Base-by-base conservation (phyloP, 2,329 filamentous ascomycete species). In the Lachnellula hyalina region DNA sequence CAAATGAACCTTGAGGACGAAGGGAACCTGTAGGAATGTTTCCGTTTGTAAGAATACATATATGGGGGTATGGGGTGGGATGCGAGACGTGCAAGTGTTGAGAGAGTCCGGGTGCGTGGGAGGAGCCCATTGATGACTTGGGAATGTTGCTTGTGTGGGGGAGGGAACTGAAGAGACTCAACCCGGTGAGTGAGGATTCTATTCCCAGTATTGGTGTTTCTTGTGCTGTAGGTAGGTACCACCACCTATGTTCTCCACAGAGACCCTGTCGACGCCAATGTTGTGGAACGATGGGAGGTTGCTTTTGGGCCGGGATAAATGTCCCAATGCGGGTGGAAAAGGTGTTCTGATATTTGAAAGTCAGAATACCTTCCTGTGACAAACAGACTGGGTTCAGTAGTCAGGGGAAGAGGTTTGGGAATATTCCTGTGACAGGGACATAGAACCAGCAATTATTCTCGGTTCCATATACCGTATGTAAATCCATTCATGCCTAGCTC, bases 41-140 rank as follows among this genome's bases (percentile, higher is more conserved):
- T 63, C 52, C 38, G 61, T 63, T 63, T 60, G 57, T 58, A 60
- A 63, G 46, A 56, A 28, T 32, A 47, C n/a, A 6, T 40, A 51
- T 41, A 38, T 36, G 4, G 4, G 40, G n/a, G 4, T 46, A 46
- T 32, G 35, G 45, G 17, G 48, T 48, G 51, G 14, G 46, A 40
- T 40, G 14, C 47, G 41, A 44, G 47, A 14, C n/a, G 25, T 15
- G 42, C 12, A 42, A 40, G 17, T 4, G 25, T 17, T n/a, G 41
- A 50, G 32, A 49, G 38, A 48, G 36, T 36, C 48, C 25, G 21
- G 7, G 25, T n/a, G 52, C 47, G 57, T 53, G 49, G 55, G 55
- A 48, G 42, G 36, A 35, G 35, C 17, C 23, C 15, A 38, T 23
- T 47, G 42, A 47, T 41, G 19, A 40, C 47, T 11, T 12, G 53